These are phyloP conservation scores for Pelagophyceae sp. DNA, from an alignment of 352 stramenopile species.

Conservation along the genomic window DNA sequence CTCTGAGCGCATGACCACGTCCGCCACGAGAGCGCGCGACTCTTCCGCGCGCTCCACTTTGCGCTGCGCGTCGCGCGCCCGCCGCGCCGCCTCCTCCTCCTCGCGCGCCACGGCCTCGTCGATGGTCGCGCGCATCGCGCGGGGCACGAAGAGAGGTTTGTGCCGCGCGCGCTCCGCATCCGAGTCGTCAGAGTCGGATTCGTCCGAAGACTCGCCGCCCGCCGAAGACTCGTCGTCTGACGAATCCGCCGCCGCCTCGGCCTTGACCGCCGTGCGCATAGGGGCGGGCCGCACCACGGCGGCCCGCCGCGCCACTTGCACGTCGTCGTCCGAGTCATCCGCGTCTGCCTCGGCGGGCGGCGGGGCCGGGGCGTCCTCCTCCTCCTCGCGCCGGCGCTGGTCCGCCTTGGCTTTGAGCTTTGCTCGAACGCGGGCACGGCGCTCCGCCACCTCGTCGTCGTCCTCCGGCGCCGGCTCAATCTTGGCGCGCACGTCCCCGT, in stretches of 20 bases:
- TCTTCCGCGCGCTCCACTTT: constrained; percentile 23
- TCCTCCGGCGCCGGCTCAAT: not conserved
- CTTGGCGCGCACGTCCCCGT: not conserved
- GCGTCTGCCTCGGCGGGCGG: not conserved
- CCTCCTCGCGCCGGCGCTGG: not conserved
- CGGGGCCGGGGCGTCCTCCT: not conserved
- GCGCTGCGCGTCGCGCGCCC: constrained; percentile 58
- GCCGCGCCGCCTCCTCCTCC: not conserved
- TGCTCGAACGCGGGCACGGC: not conserved
- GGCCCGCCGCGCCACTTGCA: no score
- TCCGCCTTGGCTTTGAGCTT: not conserved
- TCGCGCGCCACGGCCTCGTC: constrained; percentile 31
- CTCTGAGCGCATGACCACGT: constrained; percentile 31
- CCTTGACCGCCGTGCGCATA: no score
- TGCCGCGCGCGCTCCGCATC: not conserved
- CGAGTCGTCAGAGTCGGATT: not conserved
- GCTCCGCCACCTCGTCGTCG: not conserved
- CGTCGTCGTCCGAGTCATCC: not conserved
- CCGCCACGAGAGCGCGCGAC: constrained; percentile 33
- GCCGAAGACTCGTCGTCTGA: not conserved
- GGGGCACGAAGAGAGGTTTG: constrained; percentile 72
- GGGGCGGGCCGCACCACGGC: no score
- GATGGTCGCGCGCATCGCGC: constrained; percentile 68
- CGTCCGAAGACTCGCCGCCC: not conserved
- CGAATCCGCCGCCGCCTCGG: not conserved